Base-by-base conservation (phyloP, 192 early-diverging fungal genomes). In the Umbelopsis isabellina region DNA sequence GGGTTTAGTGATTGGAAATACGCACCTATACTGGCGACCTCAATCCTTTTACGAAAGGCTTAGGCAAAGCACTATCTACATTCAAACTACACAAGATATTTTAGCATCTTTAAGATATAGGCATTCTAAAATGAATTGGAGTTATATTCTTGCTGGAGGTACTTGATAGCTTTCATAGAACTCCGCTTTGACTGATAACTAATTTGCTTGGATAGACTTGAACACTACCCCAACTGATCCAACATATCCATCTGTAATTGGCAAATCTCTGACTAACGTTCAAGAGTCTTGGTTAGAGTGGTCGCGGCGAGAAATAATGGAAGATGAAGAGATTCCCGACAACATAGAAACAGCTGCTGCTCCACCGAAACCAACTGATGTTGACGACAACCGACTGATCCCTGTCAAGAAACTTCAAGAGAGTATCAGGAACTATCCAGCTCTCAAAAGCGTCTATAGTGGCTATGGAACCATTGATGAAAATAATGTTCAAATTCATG, bases 1-100 rank as follows among this genome's bases (percentile, higher is more conserved):
- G 4, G 73, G 73, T 9, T 27, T 79, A 22, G 22, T 80, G 18
- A 69, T 80, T 8, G 79, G 74, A 11, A 80, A 75, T 15, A 80
- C 79, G 3, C 74, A 80, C 67, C 27, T 80, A 2, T 80, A 73
- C 16, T 80, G 79, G 79, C 71, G 71, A 21, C 79, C 79, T 0
- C 44, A 48, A 21, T 70, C 79, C 7, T 73, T 46, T n/a, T 80
- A 80, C 49, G 79, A 80, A 41, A 20, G 72, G n/a, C 35, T 70
- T 8, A 61, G 79, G 37, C 79, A 80, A 46, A 61, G 53, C 2
- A 21, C 35, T 18, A 72, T 74, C 12, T 79, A 72, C 51, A 46
- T 22, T 7, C 53, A 65, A 13, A 25, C 49, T 15, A 49, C 70
- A 4, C 33, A 44, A 13, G 66, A 67, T 25, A 64, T 70, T n/a